Percentiles rank a stretch among this genome's conserved stretches.
These are phyloP conservation scores for Caloboletus inedulis DNA, from an alignment of 1,284 basidiomycete genomes.

Conservation along the genomic window DNA sequence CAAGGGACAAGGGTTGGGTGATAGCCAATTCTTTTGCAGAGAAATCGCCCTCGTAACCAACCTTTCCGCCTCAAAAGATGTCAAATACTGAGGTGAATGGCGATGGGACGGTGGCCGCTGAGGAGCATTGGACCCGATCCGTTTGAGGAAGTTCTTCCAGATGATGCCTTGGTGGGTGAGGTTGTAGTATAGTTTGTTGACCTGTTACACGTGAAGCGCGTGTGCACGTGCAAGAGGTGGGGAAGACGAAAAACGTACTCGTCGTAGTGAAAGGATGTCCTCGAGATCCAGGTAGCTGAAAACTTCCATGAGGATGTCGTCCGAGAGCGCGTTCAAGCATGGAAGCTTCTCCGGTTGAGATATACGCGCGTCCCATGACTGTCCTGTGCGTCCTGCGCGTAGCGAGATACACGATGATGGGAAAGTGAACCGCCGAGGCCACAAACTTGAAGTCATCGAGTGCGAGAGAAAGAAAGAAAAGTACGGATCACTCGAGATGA, in stretches of 20 bases:
- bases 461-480: constrained; percentile 10
- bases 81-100: constrained; percentile 41
- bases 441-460: constrained; percentile 26
- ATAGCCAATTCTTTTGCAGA: constrained; percentile 57
- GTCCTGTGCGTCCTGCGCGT: constrained; percentile 8
- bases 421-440: constrained; percentile 23
- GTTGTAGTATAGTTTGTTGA: constrained; percentile 52
- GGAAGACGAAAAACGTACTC: constrained; percentile 36
- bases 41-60: constrained; percentile 60
- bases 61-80: constrained; percentile 59
- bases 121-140: constrained; percentile 54
- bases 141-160: constrained; percentile 62
- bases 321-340: constrained; percentile 32
- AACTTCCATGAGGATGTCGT: constrained; percentile 49
- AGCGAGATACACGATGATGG: constrained; percentile 15
- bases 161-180: constrained; percentile 64
- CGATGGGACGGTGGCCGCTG: constrained; percentile 59
- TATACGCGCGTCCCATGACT: constrained; percentile 29
- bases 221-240: neutral
- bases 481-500: neutral
- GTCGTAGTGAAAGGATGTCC: constrained; percentile 52
- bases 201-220: constrained; percentile 35
- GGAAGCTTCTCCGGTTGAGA: constrained; percentile 19
- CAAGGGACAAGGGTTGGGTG: constrained; percentile 37
- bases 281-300: constrained; percentile 48